These are phyloP conservation scores for Maudiozyma turicensis DNA, from an alignment of 805 yeast genomes.

Conservation along the genomic window DNA sequence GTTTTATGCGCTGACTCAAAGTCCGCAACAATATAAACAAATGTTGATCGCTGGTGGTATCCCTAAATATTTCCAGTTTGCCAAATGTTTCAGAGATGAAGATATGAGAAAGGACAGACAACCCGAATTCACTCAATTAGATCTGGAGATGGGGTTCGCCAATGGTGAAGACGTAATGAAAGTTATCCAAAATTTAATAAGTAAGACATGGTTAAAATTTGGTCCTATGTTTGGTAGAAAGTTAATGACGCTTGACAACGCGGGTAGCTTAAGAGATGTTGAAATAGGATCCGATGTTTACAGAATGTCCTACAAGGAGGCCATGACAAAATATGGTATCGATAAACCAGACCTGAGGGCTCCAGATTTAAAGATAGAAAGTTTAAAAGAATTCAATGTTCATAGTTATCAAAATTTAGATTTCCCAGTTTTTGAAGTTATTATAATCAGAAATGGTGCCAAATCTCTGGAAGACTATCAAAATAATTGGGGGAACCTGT, in stretches of 20 bases:
- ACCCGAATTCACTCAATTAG: conserved; percentile 97
- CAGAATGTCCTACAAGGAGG: conserved; percentile 55
- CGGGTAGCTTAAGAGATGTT: conserved; percentile 6
- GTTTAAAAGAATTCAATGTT: conserved; percentile 36
- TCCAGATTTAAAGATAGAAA: conserved; percentile 41
- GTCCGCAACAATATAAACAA: conserved; percentile 97
- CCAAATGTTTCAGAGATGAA: conserved; percentile 92
- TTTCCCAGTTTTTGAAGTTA: conserved; percentile 67
- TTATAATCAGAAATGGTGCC: conserved; percentile 48
- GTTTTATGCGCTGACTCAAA: conserved; percentile 90
- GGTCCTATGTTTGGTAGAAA: conserved; percentile 14
- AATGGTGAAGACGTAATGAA: conserved; percentile 54
- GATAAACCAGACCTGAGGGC: conserved; percentile 88
- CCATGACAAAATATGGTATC: conserved; percentile 67
- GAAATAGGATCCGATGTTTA: conserved; percentile 25
- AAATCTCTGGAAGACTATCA: conserved; percentile 18
- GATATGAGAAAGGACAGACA: conserved; percentile 91
- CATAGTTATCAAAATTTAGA: conserved; percentile 30
- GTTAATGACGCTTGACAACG: conserved; percentile 23
- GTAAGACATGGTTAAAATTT: conserved; percentile 44
- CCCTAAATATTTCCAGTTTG: conserved; percentile 76
- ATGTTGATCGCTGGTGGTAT: conserved; percentile 91
- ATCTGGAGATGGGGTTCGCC: conserved; percentile 85
- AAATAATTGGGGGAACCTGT: conserved; percentile 31
- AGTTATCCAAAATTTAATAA: conserved; percentile 51